These are phyloP conservation scores for Gnomoniopsis sp. DNA, from an alignment of 2,329 filamentous ascomycete genomes.

Conservation along the genomic window DNA sequence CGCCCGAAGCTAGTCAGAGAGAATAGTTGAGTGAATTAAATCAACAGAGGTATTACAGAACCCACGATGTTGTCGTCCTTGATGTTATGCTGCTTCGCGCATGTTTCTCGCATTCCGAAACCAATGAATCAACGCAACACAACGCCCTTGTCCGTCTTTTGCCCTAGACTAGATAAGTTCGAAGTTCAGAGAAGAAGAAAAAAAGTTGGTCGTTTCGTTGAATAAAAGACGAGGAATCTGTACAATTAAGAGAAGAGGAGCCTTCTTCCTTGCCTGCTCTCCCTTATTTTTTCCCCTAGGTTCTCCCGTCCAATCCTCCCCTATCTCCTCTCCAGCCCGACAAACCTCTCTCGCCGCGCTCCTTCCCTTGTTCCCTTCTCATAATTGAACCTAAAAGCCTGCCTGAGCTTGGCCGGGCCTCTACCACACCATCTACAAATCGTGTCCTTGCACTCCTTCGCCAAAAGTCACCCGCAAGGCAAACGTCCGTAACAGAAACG, in stretches of 20 bases:
- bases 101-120: slow-evolving; percentile 13
- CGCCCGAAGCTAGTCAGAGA: background rate
- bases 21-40: slow-evolving; percentile 1
- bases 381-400: background rate
- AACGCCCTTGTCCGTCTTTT: slow-evolving; percentile 14
- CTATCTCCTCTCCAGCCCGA: background rate
- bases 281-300: background rate
- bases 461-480: background rate
- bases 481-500: background rate
- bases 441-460: background rate
- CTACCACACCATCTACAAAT: background rate
- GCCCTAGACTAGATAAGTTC: slow-evolving; percentile 13
- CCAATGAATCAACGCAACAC: slow-evolving; percentile 4
- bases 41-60: slow-evolving; percentile 16
- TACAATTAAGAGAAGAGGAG: slow-evolving; percentile 4
- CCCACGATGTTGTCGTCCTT: slow-evolving; percentile 1
- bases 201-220: slow-evolving; percentile 11
- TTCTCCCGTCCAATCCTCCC: background rate
- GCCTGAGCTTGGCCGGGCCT: background rate
- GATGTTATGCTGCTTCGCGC: background rate
- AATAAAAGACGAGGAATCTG: slow-evolving; percentile 10
- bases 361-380: background rate
- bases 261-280: background rate
- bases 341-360: background rate
- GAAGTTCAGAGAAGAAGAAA: background rate